Percentiles rank a stretch among this genome's conserved stretches.
Evolutionary conservation across 192 early-diverging fungal species (phyloP).

Genomic region (Spizellomyces punctatus): DNA sequence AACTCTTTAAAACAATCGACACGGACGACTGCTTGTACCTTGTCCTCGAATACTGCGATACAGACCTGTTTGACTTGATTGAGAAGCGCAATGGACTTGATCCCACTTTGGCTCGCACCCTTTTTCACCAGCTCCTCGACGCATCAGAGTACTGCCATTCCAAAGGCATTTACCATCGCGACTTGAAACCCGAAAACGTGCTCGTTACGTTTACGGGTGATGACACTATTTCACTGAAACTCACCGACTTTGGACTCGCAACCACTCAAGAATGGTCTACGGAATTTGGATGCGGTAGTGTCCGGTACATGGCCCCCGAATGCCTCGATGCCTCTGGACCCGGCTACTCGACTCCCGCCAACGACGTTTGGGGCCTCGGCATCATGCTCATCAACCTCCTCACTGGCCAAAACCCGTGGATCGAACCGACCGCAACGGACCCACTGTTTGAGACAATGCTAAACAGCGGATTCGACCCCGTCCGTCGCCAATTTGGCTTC

Average conservation of each 20-base stretch:
- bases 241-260: conserved; percentile 95
- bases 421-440: conserved; percentile 57
- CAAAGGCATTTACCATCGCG: conserved; percentile 85
- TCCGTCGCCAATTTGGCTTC: conserved; percentile 41
- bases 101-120: conserved; percentile 16
- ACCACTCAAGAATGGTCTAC: conserved; percentile 72
- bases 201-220: conserved; percentile 27
- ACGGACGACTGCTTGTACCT: conserved; percentile 38
- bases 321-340: conserved; percentile 32
- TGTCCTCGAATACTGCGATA: conserved; percentile 40
- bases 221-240: conserved; percentile 49
- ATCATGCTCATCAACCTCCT: conserved; percentile 75
- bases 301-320: conserved; percentile 91
- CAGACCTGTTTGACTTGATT: conserved; percentile 53
- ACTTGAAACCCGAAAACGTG: conserved; percentile 91
- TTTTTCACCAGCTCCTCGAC: conserved; percentile 78
- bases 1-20: conserved; percentile 40
- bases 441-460: conserved; percentile 66
- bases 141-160: conserved; percentile 77
- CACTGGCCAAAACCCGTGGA: conserved; percentile 84
- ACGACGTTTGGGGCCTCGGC: conserved; percentile 80
- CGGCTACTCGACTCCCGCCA: conserved; percentile 60
- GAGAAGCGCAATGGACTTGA: conserved; percentile 32
- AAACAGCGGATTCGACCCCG: conserved; percentile 10
- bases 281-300: conserved; percentile 88